A percentile compares a stretch with the other conserved stretches of the same genome.
phyloP scores from a whole-genome alignment of 805 yeast genomes.

The Candida argentea region DNA sequence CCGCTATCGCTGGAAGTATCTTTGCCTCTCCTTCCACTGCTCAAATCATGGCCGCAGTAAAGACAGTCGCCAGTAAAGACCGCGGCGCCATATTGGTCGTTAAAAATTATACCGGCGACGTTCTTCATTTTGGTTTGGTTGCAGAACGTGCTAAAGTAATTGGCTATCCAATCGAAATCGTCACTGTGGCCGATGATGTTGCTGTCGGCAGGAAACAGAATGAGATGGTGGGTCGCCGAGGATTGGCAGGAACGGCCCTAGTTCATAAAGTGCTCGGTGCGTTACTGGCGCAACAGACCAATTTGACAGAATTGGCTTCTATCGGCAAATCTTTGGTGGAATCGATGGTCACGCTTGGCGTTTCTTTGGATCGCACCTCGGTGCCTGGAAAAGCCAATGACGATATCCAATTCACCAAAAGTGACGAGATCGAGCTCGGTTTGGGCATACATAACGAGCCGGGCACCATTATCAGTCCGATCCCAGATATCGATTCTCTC shows the following conservation, averaged over 20 bases:
- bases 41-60: slow-evolving; percentile 67
- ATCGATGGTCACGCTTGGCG: slow-evolving; percentile 76
- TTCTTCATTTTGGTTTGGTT: slow-evolving; percentile 85
- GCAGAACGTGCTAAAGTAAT: slow-evolving; percentile 77
- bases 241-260: slow-evolving; percentile 81
- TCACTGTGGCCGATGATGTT: slow-evolving; percentile 84
- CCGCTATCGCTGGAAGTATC: slow-evolving; percentile 84
- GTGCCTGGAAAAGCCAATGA: slow-evolving; percentile 64
- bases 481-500: slow-evolving; percentile 62
- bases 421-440: slow-evolving; percentile 75
- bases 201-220: slow-evolving; percentile 89
- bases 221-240: slow-evolving; percentile 89
- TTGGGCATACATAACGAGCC: slow-evolving; percentile 97
- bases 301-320: slow-evolving; percentile 41
- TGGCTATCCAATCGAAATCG: slow-evolving; percentile 63
- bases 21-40: slow-evolving; percentile 94
- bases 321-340: slow-evolving; percentile 54
- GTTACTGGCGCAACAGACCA: slow-evolving; percentile 29
- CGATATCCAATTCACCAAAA: slow-evolving; percentile 37
- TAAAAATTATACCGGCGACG: slow-evolving; percentile 92
- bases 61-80: slow-evolving; percentile 38
- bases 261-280: slow-evolving; percentile 86
- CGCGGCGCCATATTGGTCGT: slow-evolving; percentile 72
- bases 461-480: slow-evolving; percentile 57
- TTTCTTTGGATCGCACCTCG: slow-evolving; percentile 79